Conservation (phyloP, 331 rosid genomes). For the Stylosanthes scabra region DNA sequence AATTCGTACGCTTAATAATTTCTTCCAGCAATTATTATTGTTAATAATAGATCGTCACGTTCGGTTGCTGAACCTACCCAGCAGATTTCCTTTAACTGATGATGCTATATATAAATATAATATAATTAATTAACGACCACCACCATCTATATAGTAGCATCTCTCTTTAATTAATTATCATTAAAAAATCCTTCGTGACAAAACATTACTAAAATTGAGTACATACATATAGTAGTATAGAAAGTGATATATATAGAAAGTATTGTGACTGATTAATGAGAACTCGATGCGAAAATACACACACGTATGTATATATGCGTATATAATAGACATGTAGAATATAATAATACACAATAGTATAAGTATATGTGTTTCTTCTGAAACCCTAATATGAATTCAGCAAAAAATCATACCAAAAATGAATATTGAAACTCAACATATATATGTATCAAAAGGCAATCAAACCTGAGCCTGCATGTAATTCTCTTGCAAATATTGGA, state of each 20-base stretch:
- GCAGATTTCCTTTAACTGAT: background rate
- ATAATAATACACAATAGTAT: conserved; percentile 11
- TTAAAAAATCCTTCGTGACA: conserved; percentile 12
- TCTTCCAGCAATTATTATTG: conserved; percentile 28
- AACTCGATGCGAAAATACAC: background rate
- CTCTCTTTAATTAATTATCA: background rate
- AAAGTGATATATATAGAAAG: background rate
- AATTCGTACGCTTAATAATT: conserved; percentile 17
- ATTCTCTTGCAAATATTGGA: conserved; percentile 41
- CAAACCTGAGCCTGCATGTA: conserved; percentile 47
- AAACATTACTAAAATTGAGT: background rate
- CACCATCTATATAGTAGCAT: background rate
- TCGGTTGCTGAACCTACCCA: conserved; percentile 34
- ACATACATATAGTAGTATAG: too few relatives aligned
- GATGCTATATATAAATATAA: background rate
- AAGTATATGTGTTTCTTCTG: conserved; percentile 31
- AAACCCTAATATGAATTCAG: conserved; percentile 57
- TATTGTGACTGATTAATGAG: background rate
- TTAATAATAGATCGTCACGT: conserved; percentile 33
- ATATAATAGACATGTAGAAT: background rate
- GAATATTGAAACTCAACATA: conserved; percentile 49
- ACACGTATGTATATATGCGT: background rate
- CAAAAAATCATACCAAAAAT: conserved; percentile 50
- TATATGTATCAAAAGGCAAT: conserved; percentile 44
- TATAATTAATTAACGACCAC: conserved; percentile 1